Base-by-base conservation (phyloP, 2,329 filamentous ascomycete genomes). In the Pseudogymnoascus sp. region DNA sequence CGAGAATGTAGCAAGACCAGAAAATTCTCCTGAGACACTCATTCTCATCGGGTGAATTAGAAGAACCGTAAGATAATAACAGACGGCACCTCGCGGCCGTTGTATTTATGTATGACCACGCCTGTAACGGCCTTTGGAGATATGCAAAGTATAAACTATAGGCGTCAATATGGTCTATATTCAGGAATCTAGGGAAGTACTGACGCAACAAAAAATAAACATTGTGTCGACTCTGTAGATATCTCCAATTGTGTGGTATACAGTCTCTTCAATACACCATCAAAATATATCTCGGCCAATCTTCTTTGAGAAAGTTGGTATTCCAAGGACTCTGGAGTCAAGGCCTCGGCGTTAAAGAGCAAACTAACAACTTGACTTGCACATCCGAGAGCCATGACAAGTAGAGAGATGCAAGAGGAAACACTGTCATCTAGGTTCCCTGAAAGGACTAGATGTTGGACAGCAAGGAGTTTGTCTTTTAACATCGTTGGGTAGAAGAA, bases 401-500 rank as follows among this genome's bases (percentile, higher is more conserved):
- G 34, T 1, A 81, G 69, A 0, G 78, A 76, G 1, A 82, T 70
- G 61, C 80, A 82, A 1, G 73, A 74, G 2, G 74, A 69, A 0
- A 75, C 71, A 2, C 69, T 73, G 37, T 78, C 72, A 2, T 79
- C 76, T 3, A 76, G 71, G 5, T 73, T 72, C 0, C 75, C 76
- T 0, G 67, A 68, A 3, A 71, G 64, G 1, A 81, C 69, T 1
- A 72, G 71, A 0, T 62, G 56, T 5, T 75, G 71, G 4, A 77
- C 69, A 21, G 67, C 68, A 1, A 72, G 66, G 0, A 81, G 68
- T 25, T 77, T 78, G 0, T 66, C 64, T 46, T 73, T 74, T 0
- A 79, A 79, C 72, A 81, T 76, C 5, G 78, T 81, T 0, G 80
- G 81, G 63, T 82, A 83, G 79, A 79, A 83, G 59, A 82, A 82